Evolutionary conservation across 2,329 filamentous ascomycete species (phyloP).

Genomic region (Penicillium sp.): DNA sequence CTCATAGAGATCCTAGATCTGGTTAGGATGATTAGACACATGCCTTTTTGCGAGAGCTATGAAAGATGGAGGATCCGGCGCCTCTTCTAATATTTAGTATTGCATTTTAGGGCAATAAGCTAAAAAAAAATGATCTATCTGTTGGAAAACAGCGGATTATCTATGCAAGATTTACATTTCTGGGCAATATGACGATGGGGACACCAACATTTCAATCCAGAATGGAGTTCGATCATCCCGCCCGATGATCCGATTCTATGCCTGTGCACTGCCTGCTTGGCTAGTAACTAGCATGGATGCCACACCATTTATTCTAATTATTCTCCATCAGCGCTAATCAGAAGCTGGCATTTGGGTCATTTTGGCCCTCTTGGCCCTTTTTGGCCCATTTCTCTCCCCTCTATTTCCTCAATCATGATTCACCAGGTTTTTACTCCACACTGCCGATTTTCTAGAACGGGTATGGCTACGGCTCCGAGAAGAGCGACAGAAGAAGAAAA

Average conservation of each 20-base stretch:
- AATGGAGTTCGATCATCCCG: neutral
- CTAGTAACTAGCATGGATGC: conserved; percentile 3
- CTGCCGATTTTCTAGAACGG: conserved; percentile 2
- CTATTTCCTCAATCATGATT: neutral
- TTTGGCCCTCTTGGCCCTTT: neutral
- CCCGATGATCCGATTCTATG: neutral
- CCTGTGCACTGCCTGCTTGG: conserved; percentile 4
- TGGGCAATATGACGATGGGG: neutral
- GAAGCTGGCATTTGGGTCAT: conserved; percentile 14
- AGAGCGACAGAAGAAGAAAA: neutral
- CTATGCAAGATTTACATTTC: neutral
- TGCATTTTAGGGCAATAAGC: neutral
- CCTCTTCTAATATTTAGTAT: neutral
- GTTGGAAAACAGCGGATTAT: neutral
- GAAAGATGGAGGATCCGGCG: neutral
- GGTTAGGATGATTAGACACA: neutral
- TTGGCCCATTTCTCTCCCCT: neutral
- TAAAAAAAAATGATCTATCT: neutral
- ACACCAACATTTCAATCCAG: neutral
- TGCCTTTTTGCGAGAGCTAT: neutral
- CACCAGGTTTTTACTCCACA: neutral
- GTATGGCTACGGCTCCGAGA: neutral
- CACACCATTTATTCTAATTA: conserved; percentile 2
- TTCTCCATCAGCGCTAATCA: conserved; percentile 14
- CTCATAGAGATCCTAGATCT: neutral